Conservation (phyloP, 2,329 filamentous ascomycete species). For the Xylaria hypoxylon region DNA sequence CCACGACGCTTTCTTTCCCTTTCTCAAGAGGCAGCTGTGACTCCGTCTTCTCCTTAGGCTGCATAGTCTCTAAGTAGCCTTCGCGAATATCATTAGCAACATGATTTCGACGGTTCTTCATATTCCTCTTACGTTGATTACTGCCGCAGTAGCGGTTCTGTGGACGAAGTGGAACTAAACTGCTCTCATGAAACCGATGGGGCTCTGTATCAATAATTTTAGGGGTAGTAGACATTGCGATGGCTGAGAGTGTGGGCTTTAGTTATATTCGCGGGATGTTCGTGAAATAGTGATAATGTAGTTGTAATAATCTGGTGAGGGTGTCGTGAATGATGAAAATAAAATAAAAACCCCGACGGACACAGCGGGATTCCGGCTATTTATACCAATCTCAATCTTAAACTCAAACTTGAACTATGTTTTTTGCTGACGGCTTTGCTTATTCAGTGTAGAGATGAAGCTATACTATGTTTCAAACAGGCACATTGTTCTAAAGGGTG, state of each 20-base stretch:
- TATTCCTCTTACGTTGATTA: background rate
- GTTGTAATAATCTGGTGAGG: too few relatives aligned
- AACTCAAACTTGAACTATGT: too few relatives aligned
- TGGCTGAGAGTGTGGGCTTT: background rate
- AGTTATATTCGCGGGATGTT: background rate
- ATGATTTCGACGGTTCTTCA: background rate
- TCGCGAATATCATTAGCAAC: background rate
- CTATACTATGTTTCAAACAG: background rate
- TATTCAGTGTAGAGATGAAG: too few relatives aligned
- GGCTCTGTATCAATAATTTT: background rate
- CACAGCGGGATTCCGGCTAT: background rate
- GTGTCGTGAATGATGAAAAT: too few relatives aligned
- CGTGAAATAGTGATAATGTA: too few relatives aligned
- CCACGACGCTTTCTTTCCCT: too few relatives aligned
- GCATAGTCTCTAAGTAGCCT: background rate
- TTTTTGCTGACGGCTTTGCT: too few relatives aligned
- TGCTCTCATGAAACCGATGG: constrained; percentile 13
- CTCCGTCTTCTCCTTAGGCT: too few relatives aligned
- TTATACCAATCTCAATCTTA: background rate
- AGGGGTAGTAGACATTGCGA: background rate
- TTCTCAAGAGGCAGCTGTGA: too few relatives aligned
- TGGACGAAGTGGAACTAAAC: background rate
- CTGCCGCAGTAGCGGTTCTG: background rate
- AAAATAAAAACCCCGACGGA: too few relatives aligned
- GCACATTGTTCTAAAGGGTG: background rate